Conservation (phyloP, 2,329 filamentous ascomycete genomes). For the Diaporthe amygdali region DNA sequence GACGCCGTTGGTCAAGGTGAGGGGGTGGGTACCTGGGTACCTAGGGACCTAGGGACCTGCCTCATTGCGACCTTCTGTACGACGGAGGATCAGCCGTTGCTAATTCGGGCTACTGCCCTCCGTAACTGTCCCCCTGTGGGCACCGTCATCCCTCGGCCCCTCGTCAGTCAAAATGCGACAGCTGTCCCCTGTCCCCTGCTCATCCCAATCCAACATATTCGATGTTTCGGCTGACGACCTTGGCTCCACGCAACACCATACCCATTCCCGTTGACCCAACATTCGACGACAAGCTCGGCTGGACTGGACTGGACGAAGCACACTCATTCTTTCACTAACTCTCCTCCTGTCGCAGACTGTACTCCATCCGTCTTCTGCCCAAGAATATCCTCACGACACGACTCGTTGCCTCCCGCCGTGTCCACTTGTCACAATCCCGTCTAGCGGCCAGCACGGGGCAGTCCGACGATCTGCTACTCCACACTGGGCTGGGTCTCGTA, state of each 20-base stretch:
- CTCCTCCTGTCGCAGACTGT: neutral
- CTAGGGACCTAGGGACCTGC: neutral
- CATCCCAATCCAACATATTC: conserved; percentile 15
- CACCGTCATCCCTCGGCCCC: conserved; percentile 7
- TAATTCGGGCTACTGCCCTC: conserved; percentile 11
- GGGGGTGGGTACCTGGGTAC: neutral
- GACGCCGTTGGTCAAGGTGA: neutral
- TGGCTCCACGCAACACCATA: neutral
- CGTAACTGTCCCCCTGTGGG: neutral
- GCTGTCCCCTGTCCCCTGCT: conserved; percentile 17
- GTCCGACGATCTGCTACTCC: conserved; percentile 7
- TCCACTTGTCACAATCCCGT: neutral
- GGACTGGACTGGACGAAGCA: neutral
- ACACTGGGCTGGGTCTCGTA: neutral
- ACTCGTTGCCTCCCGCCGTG: neutral
- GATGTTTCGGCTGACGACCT: conserved; percentile 15
- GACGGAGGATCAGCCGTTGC: conserved; percentile 1
- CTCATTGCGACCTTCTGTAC: too few species aligned
- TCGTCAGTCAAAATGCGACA: conserved; percentile 14
- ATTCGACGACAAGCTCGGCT: neutral
- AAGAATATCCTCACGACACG: neutral
- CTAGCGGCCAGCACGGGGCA: conserved; percentile 12
- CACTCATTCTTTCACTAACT: neutral
- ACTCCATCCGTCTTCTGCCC: neutral
- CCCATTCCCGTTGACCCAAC: neutral